Base-by-base conservation (phyloP, 2,329 filamentous ascomycete species). In the Escovopsis sp. region DNA sequence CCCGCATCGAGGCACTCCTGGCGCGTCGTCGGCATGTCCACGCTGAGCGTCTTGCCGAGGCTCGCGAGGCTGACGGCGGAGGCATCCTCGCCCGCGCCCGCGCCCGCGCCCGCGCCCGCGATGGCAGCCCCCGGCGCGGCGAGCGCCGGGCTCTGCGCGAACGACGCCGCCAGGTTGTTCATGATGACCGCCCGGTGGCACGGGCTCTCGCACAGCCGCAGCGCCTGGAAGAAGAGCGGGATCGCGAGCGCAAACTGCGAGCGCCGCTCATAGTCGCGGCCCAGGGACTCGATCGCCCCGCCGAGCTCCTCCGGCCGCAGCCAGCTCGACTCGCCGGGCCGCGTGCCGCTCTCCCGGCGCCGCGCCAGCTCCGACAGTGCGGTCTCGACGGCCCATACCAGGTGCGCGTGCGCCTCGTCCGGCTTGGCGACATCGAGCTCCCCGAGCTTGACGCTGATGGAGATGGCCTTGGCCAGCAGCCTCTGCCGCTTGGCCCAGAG, bases 151-250 rank as follows among this genome's bases (percentile, higher is more conserved):
- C 79, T 81, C 58, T 85, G 82, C 3, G 79, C 80, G 46, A 89
- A 76, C 37, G 76, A 79, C 31, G 75, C 77, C 7, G 84, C 75
- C 45, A 89, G 70, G 57, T 89, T 89, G 65, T 87, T 88, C 84
- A 89, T 93, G 55, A 95, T 67, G 12, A 88, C 71, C 25, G 85
- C 81, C 39, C 81, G 78, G 57, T 94, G 87, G 57, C 88, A 95
- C 27, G 68, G 71, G 24, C 65, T 63, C 16, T 62, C 76, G 70
- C 57, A 80, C 37, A 91, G 62, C 14, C 79, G 72, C 30, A 94
- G 68, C 6, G 88, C 85, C 54, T 93, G 86, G 52, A 95, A 76
- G 57, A 88, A 94, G 27, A 95, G 69, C 4, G 88, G 87, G 16
- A 88, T 74, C 6, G 88, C 82, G 2, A 95, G 76, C 50, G 89